Conservation (phyloP, 2,329 filamentous ascomycete genomes). For the Lachnellula occidentalis region DNA sequence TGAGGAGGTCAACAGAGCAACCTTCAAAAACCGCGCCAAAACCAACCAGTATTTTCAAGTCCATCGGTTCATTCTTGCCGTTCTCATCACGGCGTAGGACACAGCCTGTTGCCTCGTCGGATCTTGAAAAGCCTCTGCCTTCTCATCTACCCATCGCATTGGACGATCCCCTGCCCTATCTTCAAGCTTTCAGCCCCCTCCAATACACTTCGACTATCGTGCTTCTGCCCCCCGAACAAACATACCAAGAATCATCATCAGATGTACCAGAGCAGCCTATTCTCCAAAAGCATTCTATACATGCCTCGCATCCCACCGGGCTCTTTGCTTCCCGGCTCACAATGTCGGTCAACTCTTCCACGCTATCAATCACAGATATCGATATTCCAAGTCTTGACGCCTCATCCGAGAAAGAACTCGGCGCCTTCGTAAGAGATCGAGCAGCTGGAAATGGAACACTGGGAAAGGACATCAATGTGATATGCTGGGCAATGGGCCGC, state of each 20-base stretch:
- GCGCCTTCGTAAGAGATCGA: constrained; percentile 38
- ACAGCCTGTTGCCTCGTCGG: constrained; percentile 27
- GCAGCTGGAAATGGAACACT: constrained; percentile 39
- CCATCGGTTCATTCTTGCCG: constrained; percentile 28
- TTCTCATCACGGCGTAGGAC: constrained; percentile 22
- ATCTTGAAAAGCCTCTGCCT: constrained; percentile 38
- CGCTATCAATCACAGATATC: constrained; percentile 46
- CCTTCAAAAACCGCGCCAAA: constrained; percentile 11
- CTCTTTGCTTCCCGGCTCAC: constrained; percentile 54
- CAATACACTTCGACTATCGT: constrained; percentile 51
- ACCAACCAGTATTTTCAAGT: constrained; percentile 26
- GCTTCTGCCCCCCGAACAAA: constrained; percentile 34
- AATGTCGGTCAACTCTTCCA: constrained; percentile 52
- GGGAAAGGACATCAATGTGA: constrained; percentile 51
- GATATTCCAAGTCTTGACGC: constrained; percentile 51
- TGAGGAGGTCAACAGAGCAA: constrained; percentile 22
- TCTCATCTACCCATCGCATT: constrained; percentile 62
- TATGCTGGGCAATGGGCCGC: constrained; percentile 63
- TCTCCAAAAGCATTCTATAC: constrained; percentile 52
- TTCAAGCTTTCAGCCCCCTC: constrained; percentile 67
- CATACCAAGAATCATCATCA: constrained; percentile 18
- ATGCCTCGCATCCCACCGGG: constrained; percentile 39
- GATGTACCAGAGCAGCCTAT: constrained; percentile 25
- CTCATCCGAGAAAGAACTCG: constrained; percentile 53
- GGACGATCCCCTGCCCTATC: constrained; percentile 60